Conservation (phyloP, 768 basidiomycete species). For the Clathrus columnatus region DNA sequence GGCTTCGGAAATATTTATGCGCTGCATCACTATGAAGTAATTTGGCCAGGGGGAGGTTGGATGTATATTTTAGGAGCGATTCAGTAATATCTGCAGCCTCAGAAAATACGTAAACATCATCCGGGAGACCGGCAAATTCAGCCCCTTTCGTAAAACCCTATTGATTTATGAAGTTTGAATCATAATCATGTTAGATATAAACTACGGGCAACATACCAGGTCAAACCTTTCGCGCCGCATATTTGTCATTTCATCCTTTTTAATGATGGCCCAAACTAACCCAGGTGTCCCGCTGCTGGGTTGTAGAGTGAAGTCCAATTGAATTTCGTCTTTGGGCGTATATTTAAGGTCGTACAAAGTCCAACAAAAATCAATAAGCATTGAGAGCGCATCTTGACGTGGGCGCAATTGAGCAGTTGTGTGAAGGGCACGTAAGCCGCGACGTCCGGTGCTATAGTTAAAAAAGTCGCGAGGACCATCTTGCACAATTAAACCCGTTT, state of each 20-base stretch:
- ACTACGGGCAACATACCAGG: slow-evolving; percentile 47
- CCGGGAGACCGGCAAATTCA: slow-evolving; percentile 54
- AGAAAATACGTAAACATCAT: slow-evolving; percentile 64
- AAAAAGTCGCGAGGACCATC: slow-evolving; percentile 79
- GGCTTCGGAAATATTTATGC: slow-evolving; percentile 72
- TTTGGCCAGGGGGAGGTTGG: slow-evolving; percentile 40
- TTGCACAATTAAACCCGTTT: slow-evolving; percentile 38
- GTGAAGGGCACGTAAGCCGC: slow-evolving; percentile 69
- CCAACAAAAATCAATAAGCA: slow-evolving; percentile 49
- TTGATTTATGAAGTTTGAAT: neutral
- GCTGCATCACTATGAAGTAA: slow-evolving; percentile 58
- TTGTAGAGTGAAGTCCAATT: slow-evolving; percentile 71
- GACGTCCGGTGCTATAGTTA: slow-evolving; percentile 81
- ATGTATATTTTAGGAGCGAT: slow-evolving; percentile 52
- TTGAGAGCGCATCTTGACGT: slow-evolving; percentile 73
- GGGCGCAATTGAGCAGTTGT: slow-evolving; percentile 70
- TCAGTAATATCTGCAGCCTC: slow-evolving; percentile 87
- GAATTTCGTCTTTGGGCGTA: slow-evolving; percentile 54
- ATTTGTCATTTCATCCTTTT: slow-evolving; percentile 65
- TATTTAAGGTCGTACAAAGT: slow-evolving; percentile 72
- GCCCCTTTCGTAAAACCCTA: slow-evolving; percentile 79
- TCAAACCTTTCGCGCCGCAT: slow-evolving; percentile 78
- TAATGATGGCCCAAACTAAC: slow-evolving; percentile 79
- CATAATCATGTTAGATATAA: neutral
- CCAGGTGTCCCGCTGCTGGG: slow-evolving; percentile 41